Base-by-base conservation (phyloP, 2,329 filamentous ascomycete genomes). In the Albifimbria verrucaria region DNA sequence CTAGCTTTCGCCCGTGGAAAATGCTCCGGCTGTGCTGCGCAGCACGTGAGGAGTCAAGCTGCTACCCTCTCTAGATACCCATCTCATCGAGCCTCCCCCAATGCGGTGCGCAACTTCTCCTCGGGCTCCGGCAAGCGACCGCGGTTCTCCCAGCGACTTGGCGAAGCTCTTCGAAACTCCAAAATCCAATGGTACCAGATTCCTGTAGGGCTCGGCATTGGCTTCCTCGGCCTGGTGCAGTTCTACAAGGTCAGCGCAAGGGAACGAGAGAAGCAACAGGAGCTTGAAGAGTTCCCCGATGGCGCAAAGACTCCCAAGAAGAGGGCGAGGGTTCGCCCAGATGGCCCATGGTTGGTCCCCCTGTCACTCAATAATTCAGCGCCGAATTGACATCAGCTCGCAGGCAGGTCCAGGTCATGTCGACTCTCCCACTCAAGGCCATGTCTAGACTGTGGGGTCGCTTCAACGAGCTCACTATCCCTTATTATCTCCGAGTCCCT, bases 401-500 rank as follows among this genome's bases (percentile, higher is more conserved):
- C 51, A 82, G 80, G 90, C 90, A 93, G 66, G 90, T 97, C 49
- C 89, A 92, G 68, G 83, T 97, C 68, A 96, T 97, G 89, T 95
- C 91, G 7, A 96, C 91, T 2, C 76, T 97, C 55, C 92, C 92
- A 28, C 78, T 97, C 57, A 97, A 97, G 74, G 92, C 90, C 32
- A 81, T 97, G 44, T 96, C 92, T 28, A 83, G 92, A 46, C 67
- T 95, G 58, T 97, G 92, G 92, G 92, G 92, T 36, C 83, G 80
- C 49, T 96, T 97, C 77, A 97, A 97, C 70, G 92, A 96, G 69
- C 75, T 96, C 47, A 85, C 86, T 11, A 88, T 97, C 36, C 92
- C 92, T 0, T 93, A 94, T 73, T 92, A 90, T 68, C 78, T 96
- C 22, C 89, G 92, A 5, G 82, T 93, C 1, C 92, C 92, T 1